Evolutionary conservation across 352 stramenopile genomes (phyloP), one percentile per base, ranked within the genome.

Genomic region (Saprolegnia diclina): DNA sequence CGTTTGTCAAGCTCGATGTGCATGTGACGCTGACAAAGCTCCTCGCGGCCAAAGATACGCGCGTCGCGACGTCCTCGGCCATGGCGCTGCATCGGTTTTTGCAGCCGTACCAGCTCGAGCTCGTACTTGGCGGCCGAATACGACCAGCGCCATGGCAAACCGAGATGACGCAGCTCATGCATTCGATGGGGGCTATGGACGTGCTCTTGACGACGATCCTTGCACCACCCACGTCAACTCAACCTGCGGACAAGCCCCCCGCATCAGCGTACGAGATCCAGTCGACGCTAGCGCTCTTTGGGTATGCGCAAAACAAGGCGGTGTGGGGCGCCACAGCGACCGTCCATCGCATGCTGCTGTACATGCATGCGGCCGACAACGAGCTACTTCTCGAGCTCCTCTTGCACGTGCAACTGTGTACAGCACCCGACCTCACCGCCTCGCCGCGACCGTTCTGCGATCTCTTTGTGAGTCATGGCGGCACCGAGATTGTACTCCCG

Each of bases 1-100:
- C 63, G 4, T 69, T 69, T 38, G 63, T 52, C 35, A 59, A 69
- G 29, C 63, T 69, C 35, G 63, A 69, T n/a, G 48, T 69, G n/a
- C 63, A 69, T 24, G 52, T 52, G 22, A 69, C 29, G 14, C 21
- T 69, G 4, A 38, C 63, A 2, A 69, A 69, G n/a, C n/a, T 69
- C 18, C 45, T 69, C 10, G 19, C 50, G 6, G 21, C 53, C 45
- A 69, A 69, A 61, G 63, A 69, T 37, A 24, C 45, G 13, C 48
- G 63, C 16, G 63, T 69, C 35, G 42, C 37, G 9, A 48, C 45
- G 7, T 62, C 29, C 26, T 44, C 46, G 10, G 63, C 63, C 10
- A 69, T 69, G 63, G 63, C 44, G 13, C 48, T 69, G 11, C 26
- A 52, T 10, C 44, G 45, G 6, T 69, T 69, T 24, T 32, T 69